Percentiles rank a stretch among this genome's conserved stretches.
Evolutionary conservation across 345 rosid genomes (phyloP).

Genomic region (Salix arbutifolia): DNA sequence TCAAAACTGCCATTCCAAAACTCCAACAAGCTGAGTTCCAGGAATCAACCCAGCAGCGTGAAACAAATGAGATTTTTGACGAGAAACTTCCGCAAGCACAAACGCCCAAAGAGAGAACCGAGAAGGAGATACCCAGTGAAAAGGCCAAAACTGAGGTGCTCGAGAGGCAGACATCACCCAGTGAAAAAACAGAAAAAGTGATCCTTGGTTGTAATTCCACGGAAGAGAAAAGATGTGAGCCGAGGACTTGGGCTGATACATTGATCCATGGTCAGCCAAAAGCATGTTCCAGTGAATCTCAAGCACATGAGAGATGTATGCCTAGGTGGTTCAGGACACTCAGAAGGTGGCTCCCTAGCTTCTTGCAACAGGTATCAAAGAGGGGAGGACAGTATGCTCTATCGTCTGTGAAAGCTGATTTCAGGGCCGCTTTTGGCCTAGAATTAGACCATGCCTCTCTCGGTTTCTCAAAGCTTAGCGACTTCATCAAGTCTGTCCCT

Average conservation of each 20-base stretch:
- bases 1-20: constrained; percentile 41
- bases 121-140: background rate
- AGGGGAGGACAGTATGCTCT: constrained; percentile 55
- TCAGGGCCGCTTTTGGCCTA: constrained; percentile 50
- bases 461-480: constrained; percentile 72
- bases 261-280: constrained; percentile 37
- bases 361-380: constrained; percentile 36
- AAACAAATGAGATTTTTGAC: constrained; percentile 8
- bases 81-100: constrained; percentile 13
- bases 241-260: constrained; percentile 45
- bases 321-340: constrained; percentile 66
- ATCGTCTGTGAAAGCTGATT: constrained; percentile 79
- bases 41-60: constrained; percentile 20
- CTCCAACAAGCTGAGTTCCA: constrained; percentile 18
- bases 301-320: constrained; percentile 10
- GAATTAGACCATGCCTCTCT: constrained; percentile 71
- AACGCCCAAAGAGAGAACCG: background rate
- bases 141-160: background rate
- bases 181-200: constrained; percentile 14
- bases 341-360: constrained; percentile 62
- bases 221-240: constrained; percentile 27
- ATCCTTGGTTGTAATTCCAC: constrained; percentile 3
- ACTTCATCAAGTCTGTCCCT: constrained; percentile 57
- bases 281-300: constrained; percentile 14
- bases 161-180: background rate